Percentiles rank a stretch among this genome's conserved stretches.
Conservation (phyloP, 2,329 filamentous ascomycete genomes). For the Pyrenochaeta sp. region DNA sequence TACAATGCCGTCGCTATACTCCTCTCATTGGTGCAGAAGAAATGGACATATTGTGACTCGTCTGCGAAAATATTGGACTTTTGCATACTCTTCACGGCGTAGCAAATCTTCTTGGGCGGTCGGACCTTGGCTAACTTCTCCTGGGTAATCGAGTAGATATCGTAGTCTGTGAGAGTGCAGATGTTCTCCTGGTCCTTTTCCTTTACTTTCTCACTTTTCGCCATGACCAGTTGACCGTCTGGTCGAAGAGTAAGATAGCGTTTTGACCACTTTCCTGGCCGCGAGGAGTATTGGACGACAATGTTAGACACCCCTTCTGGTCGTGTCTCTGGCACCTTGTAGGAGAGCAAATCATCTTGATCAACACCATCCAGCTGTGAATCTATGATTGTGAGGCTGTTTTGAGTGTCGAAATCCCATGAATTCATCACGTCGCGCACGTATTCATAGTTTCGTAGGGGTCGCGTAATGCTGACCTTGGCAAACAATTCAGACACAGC, state of each 20-base stretch:
- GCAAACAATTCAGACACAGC: constrained; percentile 81
- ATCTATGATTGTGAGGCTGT: constrained; percentile 73
- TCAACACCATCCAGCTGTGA: constrained; percentile 62
- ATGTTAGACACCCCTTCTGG: constrained; percentile 72
- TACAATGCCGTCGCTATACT: constrained; percentile 73
- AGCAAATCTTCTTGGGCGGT: constrained; percentile 84
- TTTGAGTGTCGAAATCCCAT: constrained; percentile 84
- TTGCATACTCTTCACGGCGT: constrained; percentile 90
- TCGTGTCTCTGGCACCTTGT: constrained; percentile 67
- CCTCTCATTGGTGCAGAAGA: constrained; percentile 82
- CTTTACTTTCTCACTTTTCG: constrained; percentile 70
- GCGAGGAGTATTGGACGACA: constrained; percentile 82
- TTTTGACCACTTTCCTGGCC: constrained; percentile 87
- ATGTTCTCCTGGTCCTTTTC: constrained; percentile 72
- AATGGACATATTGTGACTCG: constrained; percentile 88
- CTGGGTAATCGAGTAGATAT: constrained; percentile 81
- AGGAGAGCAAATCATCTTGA: constrained; percentile 68
- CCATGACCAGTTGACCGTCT: constrained; percentile 74
- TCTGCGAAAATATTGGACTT: constrained; percentile 84
- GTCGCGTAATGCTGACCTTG: constrained; percentile 79
- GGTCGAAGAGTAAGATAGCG: constrained; percentile 75
- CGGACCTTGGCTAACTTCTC: constrained; percentile 75
- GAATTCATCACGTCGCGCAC: constrained; percentile 90
- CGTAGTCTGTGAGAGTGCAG: constrained; percentile 90
- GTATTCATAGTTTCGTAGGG: constrained; percentile 83